phyloP scores from a whole-genome alignment of 1,284 basidiomycete species.

The Vanrija sp. region DNA sequence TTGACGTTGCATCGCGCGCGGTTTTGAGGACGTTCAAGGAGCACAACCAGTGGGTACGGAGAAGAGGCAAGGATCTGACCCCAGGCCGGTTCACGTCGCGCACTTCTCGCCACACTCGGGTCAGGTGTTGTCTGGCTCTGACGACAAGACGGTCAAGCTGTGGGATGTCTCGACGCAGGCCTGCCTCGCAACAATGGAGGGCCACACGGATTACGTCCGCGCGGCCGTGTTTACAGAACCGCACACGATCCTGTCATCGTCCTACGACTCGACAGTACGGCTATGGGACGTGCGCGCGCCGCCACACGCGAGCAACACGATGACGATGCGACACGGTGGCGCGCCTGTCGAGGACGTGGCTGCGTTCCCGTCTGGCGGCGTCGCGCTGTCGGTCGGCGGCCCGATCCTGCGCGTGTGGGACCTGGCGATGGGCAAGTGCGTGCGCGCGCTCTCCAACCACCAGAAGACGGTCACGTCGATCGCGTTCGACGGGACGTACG shows the following conservation, averaged over 20 bases:
- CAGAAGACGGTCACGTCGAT: constrained; percentile 95
- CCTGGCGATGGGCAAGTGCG: constrained; percentile 81
- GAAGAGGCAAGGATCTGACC: background rate
- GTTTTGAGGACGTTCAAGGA: constrained; percentile 87
- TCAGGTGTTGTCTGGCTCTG: constrained; percentile 88
- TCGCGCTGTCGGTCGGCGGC: constrained; percentile 81
- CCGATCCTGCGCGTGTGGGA: constrained; percentile 96
- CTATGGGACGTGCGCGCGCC: constrained; percentile 74
- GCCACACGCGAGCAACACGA: constrained; percentile 51
- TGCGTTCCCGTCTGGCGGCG: constrained; percentile 86
- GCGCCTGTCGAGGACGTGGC: constrained; percentile 87
- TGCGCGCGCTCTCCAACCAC: constrained; percentile 88
- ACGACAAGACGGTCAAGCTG: constrained; percentile 88
- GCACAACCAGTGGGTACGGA: constrained; percentile 67
- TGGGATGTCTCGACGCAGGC: constrained; percentile 95
- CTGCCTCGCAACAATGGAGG: constrained; percentile 69
- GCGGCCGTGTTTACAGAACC: constrained; percentile 83
- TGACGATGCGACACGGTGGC: constrained; percentile 66
- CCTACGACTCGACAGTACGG: constrained; percentile 88
- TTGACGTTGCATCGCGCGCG: constrained; percentile 90
- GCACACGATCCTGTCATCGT: constrained; percentile 81
- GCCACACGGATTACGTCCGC: constrained; percentile 93
- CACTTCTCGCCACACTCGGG: constrained; percentile 82
- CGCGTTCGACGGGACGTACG: constrained; percentile 64
- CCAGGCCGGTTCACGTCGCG: constrained; percentile 80